Conservation (phyloP, 164 flowering plant genomes). For the Kingdonia uniflora region DNA sequence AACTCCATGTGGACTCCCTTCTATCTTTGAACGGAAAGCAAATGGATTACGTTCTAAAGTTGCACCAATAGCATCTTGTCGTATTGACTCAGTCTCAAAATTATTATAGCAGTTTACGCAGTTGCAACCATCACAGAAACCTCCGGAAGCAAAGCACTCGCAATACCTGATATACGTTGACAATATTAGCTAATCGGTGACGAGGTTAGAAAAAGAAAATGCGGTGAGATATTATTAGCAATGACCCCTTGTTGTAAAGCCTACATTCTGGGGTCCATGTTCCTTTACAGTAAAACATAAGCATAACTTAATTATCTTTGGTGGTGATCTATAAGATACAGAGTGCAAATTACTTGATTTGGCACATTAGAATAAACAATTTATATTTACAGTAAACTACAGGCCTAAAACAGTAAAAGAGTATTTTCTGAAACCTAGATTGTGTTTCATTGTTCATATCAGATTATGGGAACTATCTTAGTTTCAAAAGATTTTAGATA, state of each 20-base stretch:
- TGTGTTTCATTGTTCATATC: no score
- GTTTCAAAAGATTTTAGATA: no score
- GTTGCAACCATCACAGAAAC: conserved; percentile 95
- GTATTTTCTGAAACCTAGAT: not conserved
- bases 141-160: conserved; percentile 95
- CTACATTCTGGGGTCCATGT: not conserved
- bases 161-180: conserved; percentile 57
- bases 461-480: no score
- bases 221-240: not conserved
- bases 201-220: not conserved
- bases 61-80: conserved; percentile 84
- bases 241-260: not conserved
- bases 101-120: conserved; percentile 81
- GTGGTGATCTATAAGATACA: not conserved
- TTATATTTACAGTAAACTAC: not conserved
- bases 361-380: not conserved
- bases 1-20: conserved; percentile 76
- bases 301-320: not conserved
- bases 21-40: conserved; percentile 95
- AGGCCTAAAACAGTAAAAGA: not conserved
- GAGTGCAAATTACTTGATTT: not conserved
- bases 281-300: not conserved
- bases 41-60: conserved; percentile 91
- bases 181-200: not conserved
- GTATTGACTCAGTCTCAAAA: conserved; percentile 72